These are phyloP conservation scores for Clitopilus passeckerianus DNA, from an alignment of 768 basidiomycete genomes.

Conservation along the genomic window DNA sequence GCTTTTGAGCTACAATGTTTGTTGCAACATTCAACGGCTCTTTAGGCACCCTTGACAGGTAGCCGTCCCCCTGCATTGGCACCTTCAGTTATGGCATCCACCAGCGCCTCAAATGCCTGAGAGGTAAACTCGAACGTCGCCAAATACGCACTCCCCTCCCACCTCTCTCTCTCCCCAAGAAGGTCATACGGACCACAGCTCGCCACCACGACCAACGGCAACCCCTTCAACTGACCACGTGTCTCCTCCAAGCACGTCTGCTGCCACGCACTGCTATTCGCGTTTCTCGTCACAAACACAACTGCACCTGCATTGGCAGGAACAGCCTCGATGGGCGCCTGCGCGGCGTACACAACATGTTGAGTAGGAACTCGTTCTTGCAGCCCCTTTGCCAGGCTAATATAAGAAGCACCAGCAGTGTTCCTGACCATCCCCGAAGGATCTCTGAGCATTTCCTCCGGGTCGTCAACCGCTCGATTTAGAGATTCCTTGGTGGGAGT, in stretches of 20 bases:
- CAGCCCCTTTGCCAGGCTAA: slow-evolving; percentile 40
- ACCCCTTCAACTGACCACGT: slow-evolving; percentile 5
- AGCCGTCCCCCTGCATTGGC: not conserved
- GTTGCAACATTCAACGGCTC: too few species aligned
- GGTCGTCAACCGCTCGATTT: slow-evolving; percentile 60
- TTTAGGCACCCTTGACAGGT: not conserved
- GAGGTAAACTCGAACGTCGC: slow-evolving; percentile 58
- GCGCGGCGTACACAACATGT: slow-evolving; percentile 42
- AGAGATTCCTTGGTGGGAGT: slow-evolving; percentile 55
- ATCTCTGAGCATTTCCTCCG: slow-evolving; percentile 37
- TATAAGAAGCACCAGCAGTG: slow-evolving; percentile 53
- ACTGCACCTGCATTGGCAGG: slow-evolving; percentile 21
- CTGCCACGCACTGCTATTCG: slow-evolving; percentile 50
- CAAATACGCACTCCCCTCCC: slow-evolving; percentile 30
- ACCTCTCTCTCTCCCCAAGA: slow-evolving; percentile 19
- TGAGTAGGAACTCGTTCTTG: slow-evolving; percentile 21
- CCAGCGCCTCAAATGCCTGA: slow-evolving; percentile 41
- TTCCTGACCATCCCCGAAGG: slow-evolving; percentile 41
- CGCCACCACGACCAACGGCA: slow-evolving; percentile 44
- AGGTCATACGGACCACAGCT: slow-evolving; percentile 70
- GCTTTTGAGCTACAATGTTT: too few species aligned
- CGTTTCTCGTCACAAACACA: slow-evolving; percentile 58
- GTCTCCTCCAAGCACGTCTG: slow-evolving; percentile 29
- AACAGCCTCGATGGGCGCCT: slow-evolving; percentile 5
- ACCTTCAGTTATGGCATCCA: slow-evolving; percentile 38